Evolutionary conservation across 371 early-diverging fungal genomes (phyloP), one percentile per base, ranked within the genome.

Genomic region (Saksenaea oblongispora): DNA sequence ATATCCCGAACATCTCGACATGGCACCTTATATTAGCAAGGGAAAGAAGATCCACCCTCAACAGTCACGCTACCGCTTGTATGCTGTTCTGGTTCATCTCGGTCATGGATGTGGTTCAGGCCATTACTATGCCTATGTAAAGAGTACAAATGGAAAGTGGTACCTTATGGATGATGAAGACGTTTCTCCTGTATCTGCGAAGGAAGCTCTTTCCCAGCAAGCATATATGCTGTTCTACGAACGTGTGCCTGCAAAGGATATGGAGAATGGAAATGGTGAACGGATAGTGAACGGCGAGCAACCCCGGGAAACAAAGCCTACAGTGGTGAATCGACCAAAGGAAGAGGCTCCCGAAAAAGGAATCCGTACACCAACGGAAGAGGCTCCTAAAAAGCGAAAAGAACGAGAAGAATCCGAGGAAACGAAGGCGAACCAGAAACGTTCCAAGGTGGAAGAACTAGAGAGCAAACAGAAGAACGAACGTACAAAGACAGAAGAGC

Each of bases 171-270:
- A 96, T 72, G 96, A 96, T 73, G 83, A 85, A 35, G 66, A 64
- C 42, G 93, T 87, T 0, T 58, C 69, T 9, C 74, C 75, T 58
- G 92, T 89, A 34, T 80, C 88, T 54, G 59, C 84, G 11, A 73
- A 79, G 22, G 85, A 88, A 9, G 95, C 93, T 0, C 69, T 94
- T 14, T 63, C 57, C 0, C 87, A 92, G 67, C 73, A 82, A n/a
- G 95, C 94, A 0, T 96, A 96, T 61, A 84, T 96, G 78, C 78
- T 96, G 9, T 94, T 96, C 63, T 96, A 96, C 83, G 11, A 35
- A 55, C 15, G 59, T 27, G 15, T 34, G 18, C 1, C 51, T 26
- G 10, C 37, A 8, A 3, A 37, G 37, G 18, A 35, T 7, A 24
- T 26, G 31, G 17, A 44, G 13, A 27, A 41, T n/a, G 56, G 15